A percentile compares a stretch with the other conserved stretches of the same genome.
These are phyloP conservation scores for Clavispora asparagi DNA, from an alignment of 805 yeast genomes.

Conservation along the genomic window DNA sequence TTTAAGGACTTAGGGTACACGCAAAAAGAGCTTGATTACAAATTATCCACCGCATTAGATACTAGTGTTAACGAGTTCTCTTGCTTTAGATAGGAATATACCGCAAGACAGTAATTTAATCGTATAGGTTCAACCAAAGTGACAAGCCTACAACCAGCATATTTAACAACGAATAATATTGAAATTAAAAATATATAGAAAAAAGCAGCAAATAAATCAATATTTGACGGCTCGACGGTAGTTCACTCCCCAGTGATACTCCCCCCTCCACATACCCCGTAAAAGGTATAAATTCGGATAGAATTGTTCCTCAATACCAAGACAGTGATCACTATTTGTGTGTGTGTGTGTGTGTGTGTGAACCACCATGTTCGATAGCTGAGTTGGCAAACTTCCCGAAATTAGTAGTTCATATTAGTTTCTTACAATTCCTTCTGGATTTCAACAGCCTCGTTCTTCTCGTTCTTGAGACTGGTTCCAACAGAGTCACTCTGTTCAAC, in stretches of 20 bases:
- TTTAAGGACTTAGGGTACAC: constrained; percentile 19
- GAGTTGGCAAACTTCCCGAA: neutral
- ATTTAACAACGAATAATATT: too few species aligned
- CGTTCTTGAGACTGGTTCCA: neutral
- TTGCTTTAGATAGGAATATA: constrained; percentile 16
- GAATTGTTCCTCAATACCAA: neutral
- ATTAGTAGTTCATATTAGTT: neutral
- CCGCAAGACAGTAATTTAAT: too few species aligned
- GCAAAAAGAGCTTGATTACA: constrained; percentile 23
- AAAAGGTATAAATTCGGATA: neutral
- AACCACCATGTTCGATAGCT: neutral
- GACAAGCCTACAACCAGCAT: too few species aligned
- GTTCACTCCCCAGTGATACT: neutral
- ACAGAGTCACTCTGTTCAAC: neutral
- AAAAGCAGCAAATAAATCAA: neutral
- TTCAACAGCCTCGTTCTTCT: neutral
- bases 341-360: neutral
- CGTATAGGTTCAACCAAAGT: too few species aligned
- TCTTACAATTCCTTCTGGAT: neutral
- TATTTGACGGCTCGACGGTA: neutral
- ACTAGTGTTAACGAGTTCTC: constrained; percentile 29
- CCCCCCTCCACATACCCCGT: neutral
- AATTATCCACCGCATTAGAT: constrained; percentile 21
- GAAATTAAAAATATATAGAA: neutral
- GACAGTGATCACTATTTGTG: neutral